Evolutionary conservation across 176 grass and related monocot genomes (phyloP).

Genomic region (Oryza meridionalis): DNA sequence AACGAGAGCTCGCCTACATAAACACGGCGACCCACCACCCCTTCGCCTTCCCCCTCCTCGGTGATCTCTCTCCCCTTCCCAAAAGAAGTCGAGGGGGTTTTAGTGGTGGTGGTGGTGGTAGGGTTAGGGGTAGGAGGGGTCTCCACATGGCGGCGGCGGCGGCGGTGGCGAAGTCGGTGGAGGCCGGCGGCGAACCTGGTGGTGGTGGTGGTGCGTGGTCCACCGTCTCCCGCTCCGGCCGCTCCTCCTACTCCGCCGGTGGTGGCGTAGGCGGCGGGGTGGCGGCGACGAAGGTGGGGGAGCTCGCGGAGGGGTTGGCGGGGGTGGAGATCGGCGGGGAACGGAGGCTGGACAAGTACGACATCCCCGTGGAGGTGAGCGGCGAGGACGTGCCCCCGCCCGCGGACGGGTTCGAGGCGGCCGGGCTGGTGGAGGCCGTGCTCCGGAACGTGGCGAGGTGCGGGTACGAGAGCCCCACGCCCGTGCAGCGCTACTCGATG

Average conservation of each 20-base stretch:
- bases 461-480: conserved; percentile 66
- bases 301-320: neutral
- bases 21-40: neutral
- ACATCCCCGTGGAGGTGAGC: conserved; percentile 75
- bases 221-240: conserved; percentile 14
- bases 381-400: conserved; percentile 57
- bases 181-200: neutral
- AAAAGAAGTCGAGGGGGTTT: conserved; percentile 35
- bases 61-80: neutral
- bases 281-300: neutral
- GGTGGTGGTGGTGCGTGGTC: conserved; percentile 10
- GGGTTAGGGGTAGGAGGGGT: neutral
- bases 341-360: conserved; percentile 54
- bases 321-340: conserved; percentile 26
- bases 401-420: conserved; percentile 52
- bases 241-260: neutral
- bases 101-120: conserved; percentile 1
- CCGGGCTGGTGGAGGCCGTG: conserved; percentile 63
- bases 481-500: conserved; percentile 82
- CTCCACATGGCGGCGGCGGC: conserved; percentile 32
- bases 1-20: neutral
- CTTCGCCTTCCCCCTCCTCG: neutral
- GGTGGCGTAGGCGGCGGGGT: neutral
- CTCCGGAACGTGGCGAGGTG: conserved; percentile 59
- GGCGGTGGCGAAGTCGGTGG: neutral